A percentile compares a stretch with the other conserved stretches of the same genome.
These are phyloP conservation scores for Chytriomyces hyalinus DNA, from an alignment of 192 early-diverging fungal species.

Conservation along the genomic window DNA sequence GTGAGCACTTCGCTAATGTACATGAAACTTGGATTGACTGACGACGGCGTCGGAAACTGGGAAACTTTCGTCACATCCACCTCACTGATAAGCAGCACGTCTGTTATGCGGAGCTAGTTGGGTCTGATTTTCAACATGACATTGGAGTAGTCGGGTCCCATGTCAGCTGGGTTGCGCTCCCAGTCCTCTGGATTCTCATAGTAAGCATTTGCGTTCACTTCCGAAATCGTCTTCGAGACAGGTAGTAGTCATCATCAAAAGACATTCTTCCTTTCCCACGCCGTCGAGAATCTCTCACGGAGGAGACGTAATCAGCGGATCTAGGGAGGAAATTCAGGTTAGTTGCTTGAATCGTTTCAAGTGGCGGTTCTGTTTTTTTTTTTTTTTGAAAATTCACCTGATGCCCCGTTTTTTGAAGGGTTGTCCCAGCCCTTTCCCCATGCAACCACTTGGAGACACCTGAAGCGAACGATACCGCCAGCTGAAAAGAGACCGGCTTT, in stretches of 20 bases:
- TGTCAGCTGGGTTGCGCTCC: background rate
- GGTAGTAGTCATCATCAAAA: background rate
- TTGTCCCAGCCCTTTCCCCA: constrained; percentile 4
- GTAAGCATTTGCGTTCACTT: background rate
- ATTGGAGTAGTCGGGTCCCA: background rate
- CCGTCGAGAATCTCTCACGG: background rate
- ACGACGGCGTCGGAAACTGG: constrained; percentile 6
- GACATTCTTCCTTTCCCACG: background rate
- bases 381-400: background rate
- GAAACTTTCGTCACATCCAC: constrained; percentile 10
- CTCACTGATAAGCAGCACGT: constrained; percentile 11
- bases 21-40: background rate
- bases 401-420: background rate
- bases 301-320: background rate
- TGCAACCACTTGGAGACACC: background rate
- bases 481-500: constrained; percentile 6
- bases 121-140: background rate
- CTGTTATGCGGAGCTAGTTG: background rate
- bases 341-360: background rate
- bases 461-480: background rate
- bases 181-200: background rate
- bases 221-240: background rate
- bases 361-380: background rate
- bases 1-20: constrained; percentile 7
- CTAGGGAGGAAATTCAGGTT: background rate